A percentile compares a stretch with the other conserved stretches of the same genome.
Conservation (phyloP, 306 rosid genomes). For the Casuarina equisetifolia region DNA sequence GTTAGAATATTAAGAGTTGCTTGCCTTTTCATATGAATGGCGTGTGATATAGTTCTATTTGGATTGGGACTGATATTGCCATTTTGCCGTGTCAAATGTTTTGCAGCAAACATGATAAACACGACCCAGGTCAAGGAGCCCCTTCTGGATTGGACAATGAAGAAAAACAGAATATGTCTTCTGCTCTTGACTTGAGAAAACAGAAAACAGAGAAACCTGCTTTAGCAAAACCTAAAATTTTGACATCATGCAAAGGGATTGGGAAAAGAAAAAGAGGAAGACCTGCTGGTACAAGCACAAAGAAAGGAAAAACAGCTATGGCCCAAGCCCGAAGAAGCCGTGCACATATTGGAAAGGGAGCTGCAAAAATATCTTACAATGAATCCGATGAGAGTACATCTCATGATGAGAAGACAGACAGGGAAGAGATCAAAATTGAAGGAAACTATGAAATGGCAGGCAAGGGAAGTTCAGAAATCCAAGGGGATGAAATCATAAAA, state of each 20-base stretch:
- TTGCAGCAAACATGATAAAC: constrained; percentile 48
- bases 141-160: constrained; percentile 21
- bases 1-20: background rate
- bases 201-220: constrained; percentile 36
- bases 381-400: constrained; percentile 60
- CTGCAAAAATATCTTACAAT: constrained; percentile 60
- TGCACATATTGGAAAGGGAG: constrained; percentile 39
- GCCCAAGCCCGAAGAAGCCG: constrained; percentile 53
- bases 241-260: constrained; percentile 38
- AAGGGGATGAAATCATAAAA: constrained; percentile 23
- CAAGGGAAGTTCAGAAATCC: constrained; percentile 28
- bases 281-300: constrained; percentile 46
- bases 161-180: constrained; percentile 25
- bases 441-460: constrained; percentile 16
- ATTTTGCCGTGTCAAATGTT: constrained; percentile 9
- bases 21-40: background rate
- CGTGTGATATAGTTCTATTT: background rate
- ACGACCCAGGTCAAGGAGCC: constrained; percentile 36
- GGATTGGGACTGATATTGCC: constrained; percentile 18
- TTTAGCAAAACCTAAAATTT: constrained; percentile 25
- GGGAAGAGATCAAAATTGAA: constrained; percentile 30
- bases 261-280: constrained; percentile 70
- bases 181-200: constrained; percentile 28
- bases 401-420: constrained; percentile 30
- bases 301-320: constrained; percentile 36